Evolutionary conservation across 2,329 filamentous ascomycete genomes (phyloP), one percentile per base, ranked within the genome.

Genomic region (Fusarium udum): DNA sequence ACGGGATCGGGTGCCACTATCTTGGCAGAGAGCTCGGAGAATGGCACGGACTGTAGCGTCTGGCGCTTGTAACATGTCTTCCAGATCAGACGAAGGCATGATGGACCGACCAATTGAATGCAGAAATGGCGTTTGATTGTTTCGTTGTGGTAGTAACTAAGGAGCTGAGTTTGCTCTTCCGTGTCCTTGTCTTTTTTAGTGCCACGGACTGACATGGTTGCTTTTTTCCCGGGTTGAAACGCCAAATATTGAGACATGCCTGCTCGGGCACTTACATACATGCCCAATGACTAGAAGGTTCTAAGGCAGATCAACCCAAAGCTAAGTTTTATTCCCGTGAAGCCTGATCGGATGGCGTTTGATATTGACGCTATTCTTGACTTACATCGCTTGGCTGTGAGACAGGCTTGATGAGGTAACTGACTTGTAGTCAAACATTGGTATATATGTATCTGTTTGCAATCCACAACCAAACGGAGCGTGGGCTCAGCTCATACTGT

Each of bases 1-100:
- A 34, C 48, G 18, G 24, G 8, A 8, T 20, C 48, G 56, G 22
- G 62, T 64, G 0, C 3, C 22, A 4, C 0, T 4, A 51, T 75
- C 66, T 12, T 61, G 36, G 40, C 75, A 77, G 6, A 76, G 61
- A 2, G 60, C 62, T 14, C 60, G 46, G 4, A 76, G 68, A 12
- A 75, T 53, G 13, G 68, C 65, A 5, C 68, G 74, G 42, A 74
- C 22, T 14, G 49, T 45, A 10, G 51, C n/a, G 4, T 72, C 66
- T 16, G 70, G 64, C 1, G 72, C 72, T 6, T 60, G 28, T 3
- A 42, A 8, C 4, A 66, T 45, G 4, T 66, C 39, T 1, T 66
- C 52, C 7, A 53, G 24, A 3, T 31, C 39, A 26, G 39, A 26
- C 5, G 14, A 7, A 6, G 18, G 0, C 64, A 59, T 65, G 34